A percentile compares a stretch with the other conserved stretches of the same genome.
Evolutionary conservation across 1,284 basidiomycete genomes (phyloP).

Genomic region (Tilletia caries): DNA sequence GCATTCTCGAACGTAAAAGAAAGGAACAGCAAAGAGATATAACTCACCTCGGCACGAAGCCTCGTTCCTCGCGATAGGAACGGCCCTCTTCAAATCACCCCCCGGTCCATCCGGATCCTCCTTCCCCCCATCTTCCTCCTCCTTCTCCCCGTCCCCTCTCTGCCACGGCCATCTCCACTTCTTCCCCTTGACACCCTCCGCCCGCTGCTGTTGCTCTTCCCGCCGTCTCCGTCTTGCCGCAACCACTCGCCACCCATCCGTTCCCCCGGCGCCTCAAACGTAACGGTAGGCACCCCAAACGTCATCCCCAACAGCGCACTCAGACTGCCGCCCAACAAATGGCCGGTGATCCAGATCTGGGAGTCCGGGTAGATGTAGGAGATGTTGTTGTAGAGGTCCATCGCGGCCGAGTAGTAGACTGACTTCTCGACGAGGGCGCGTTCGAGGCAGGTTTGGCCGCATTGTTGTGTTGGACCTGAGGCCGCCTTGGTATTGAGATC

Average conservation of each 20-base stretch:
- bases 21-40: background rate
- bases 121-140: conserved; percentile 26
- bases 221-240: background rate
- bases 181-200: background rate
- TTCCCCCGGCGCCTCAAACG: conserved; percentile 90
- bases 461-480: conserved; percentile 56
- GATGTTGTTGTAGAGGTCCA: conserved; percentile 58
- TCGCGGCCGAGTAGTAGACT: conserved; percentile 90
- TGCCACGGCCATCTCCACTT: conserved; percentile 38
- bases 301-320: conserved; percentile 82
- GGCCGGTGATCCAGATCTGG: conserved; percentile 88
- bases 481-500: too few species aligned
- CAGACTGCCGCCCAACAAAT: conserved; percentile 83
- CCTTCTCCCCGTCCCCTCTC: conserved; percentile 21
- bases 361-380: conserved; percentile 88
- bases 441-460: conserved; percentile 78
- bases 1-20: too few species aligned
- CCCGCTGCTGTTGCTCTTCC: background rate
- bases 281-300: conserved; percentile 83
- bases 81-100: conserved; percentile 25
- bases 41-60: conserved; percentile 22
- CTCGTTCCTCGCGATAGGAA: conserved; percentile 30
- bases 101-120: conserved; percentile 22
- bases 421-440: conserved; percentile 74
- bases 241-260: conserved; percentile 58